Evolutionary conservation across 2,329 filamentous ascomycete genomes (phyloP), one percentile per base, ranked within the genome.

Genomic region (Phoma sp.): DNA sequence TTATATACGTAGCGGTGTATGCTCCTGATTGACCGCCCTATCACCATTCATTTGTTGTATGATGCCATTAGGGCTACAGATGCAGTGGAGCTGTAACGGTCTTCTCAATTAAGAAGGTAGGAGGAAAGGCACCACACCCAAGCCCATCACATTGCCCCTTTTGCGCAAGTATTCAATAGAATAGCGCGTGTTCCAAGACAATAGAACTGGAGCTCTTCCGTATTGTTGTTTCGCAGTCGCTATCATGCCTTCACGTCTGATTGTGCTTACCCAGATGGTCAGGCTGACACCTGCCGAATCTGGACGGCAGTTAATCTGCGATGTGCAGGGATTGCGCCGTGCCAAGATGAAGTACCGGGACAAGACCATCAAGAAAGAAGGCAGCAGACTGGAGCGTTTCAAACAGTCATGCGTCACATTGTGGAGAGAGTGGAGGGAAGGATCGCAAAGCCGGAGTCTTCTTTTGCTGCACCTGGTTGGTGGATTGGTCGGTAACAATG

Each of bases 241-340:
- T 56, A 47, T 44, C 42, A 22, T 47, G 24, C 38, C 37, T 45
- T 33, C 35, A 44, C 13, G 29, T 52, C 10, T 35, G 42, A 11
- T 8, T 44, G 29, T 24, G 22, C 40, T 52, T 24, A 42, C 30
- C n/a, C 49, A 43, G 46, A 45, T 50, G 49, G 45, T 44, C 49
- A 50, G 33, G 41, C 50, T 57, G 30, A 49, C 55, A 57, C 55
- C 55, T 57, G 49, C 55, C 55, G 27, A 23, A 49, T 57, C 8
- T 3, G 37, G 55, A 49, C 27, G 42, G 36, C 22, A 35, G 5
- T 40, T 51, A 46, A 57, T 46, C 39, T 46, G 24, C 18, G 30
- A 50, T 48, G 9, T 13, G 27, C 48, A 51, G 36, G 44, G 49
- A 43, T 53, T 27, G 38, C 7, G 25, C 30, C 25, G 23, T 38